Conservation (phyloP, 805 yeast genomes). For the Candida awuae region DNA sequence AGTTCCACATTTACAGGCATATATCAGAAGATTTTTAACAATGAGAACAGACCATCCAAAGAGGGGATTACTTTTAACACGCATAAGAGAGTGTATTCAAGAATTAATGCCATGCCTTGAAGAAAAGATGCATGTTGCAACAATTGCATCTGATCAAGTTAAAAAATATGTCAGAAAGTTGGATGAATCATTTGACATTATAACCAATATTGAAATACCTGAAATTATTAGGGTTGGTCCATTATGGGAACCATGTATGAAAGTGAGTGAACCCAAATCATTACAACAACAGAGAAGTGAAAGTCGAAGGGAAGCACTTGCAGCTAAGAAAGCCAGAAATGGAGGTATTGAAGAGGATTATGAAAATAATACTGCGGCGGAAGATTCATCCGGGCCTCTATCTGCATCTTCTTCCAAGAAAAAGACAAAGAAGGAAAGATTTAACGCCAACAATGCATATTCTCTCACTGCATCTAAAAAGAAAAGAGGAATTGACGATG, state of each 20-base stretch:
- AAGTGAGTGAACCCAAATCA: slow-evolving; percentile 47
- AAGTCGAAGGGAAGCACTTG: slow-evolving; percentile 81
- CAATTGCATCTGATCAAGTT: slow-evolving; percentile 76
- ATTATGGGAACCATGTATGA: slow-evolving; percentile 85
- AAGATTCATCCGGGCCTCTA: slow-evolving; percentile 12
- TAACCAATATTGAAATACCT: slow-evolving; percentile 73
- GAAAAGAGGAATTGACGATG: neutral
- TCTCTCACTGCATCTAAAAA: neutral
- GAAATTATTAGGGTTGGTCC: slow-evolving; percentile 70
- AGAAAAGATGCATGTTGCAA: slow-evolving; percentile 96
- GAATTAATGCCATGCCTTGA: slow-evolving; percentile 88
- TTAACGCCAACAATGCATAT: neutral
- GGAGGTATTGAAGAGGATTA: slow-evolving; percentile 20
- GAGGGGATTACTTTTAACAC: slow-evolving; percentile 30
- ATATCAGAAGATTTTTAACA: slow-evolving; percentile 42
- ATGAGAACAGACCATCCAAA: slow-evolving; percentile 32
- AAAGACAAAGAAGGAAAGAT: neutral
- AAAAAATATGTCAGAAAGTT: slow-evolving; percentile 61
- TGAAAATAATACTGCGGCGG: slow-evolving; percentile 18
- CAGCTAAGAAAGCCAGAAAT: slow-evolving; percentile 63
- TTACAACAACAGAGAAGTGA: slow-evolving; percentile 76
- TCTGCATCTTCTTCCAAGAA: neutral
- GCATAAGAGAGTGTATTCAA: slow-evolving; percentile 39
- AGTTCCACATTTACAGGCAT: slow-evolving; percentile 54
- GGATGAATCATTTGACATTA: slow-evolving; percentile 73